Conservation (phyloP, 139 green algal genomes). For the Gonium pectorale region DNA sequence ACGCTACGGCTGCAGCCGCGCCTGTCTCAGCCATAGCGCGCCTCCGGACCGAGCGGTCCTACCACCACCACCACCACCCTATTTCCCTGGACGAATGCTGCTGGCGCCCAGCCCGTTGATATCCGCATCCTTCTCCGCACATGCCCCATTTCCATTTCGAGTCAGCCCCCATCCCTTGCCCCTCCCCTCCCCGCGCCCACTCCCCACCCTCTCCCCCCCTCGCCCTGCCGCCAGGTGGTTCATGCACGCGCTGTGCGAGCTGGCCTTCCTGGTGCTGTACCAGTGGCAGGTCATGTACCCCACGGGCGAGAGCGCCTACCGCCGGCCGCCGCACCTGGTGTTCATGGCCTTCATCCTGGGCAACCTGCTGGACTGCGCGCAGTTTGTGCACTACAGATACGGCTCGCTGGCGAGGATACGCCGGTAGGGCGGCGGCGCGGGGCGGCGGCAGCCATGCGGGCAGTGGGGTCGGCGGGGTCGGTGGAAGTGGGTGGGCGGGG, state of each 20-base stretch:
- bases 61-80: too few species aligned
- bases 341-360: conserved; percentile 35
- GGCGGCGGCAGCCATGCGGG: not conserved
- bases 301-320: not conserved
- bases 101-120: too few species aligned
- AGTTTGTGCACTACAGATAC: conserved; percentile 43
- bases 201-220: not conserved
- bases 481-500: not conserved
- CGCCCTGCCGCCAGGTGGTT: conserved; percentile 13
- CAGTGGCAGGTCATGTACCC: conserved; percentile 48
- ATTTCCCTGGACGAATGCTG: too few species aligned
- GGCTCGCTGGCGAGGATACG: conserved; percentile 1
- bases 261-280: conserved; percentile 32
- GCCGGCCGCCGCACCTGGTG: not conserved
- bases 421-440: not conserved
- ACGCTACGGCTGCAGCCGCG: too few species aligned
- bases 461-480: not conserved
- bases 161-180: not conserved
- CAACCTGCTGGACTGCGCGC: conserved; percentile 46
- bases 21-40: too few species aligned
- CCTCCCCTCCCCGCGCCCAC: not conserved
- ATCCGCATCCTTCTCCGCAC: too few species aligned
- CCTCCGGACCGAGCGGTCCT: too few species aligned
- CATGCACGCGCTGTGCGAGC: conserved; percentile 31
- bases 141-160: too few species aligned